Evolutionary conservation across 495 filamentous ascomycete species (phyloP).

Genomic region (Neurospora sublineolata): DNA sequence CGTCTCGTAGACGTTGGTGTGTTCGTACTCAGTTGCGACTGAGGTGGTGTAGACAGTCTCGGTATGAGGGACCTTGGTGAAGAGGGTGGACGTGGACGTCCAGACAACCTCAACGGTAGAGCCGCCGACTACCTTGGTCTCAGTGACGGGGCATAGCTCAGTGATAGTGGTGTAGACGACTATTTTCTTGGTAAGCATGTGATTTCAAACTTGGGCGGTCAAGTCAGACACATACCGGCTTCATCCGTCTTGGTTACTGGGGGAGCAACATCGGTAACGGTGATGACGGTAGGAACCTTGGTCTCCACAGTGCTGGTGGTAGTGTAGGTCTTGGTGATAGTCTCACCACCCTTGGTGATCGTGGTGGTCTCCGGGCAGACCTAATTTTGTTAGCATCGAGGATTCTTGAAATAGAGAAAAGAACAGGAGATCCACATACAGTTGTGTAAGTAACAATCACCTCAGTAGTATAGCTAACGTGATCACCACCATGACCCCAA

Average conservation of each 20-base stretch:
- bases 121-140: conserved; percentile 32
- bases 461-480: conserved; percentile 25
- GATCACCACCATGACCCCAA: conserved; percentile 15
- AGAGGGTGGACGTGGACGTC: conserved; percentile 27
- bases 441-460: conserved; percentile 32
- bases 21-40: conserved; percentile 27
- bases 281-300: conserved; percentile 15
- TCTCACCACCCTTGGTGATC: conserved; percentile 24
- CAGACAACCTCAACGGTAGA: conserved; percentile 30
- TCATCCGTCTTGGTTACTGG: conserved; percentile 13
- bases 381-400: not conserved
- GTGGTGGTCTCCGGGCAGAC: conserved; percentile 33
- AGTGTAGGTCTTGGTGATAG: conserved; percentile 35
- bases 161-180: conserved; percentile 30
- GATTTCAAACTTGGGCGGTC: not conserved
- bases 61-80: conserved; percentile 12
- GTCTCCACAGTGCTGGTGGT: conserved; percentile 29
- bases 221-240: conserved; percentile 1
- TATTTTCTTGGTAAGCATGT: not conserved
- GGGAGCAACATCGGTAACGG: conserved; percentile 13
- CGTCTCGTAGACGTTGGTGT: conserved; percentile 29
- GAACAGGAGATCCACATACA: not conserved
- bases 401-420: not conserved
- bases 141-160: conserved; percentile 30
- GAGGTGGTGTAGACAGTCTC: conserved; percentile 24